A percentile compares a stretch with the other conserved stretches of the same genome.
These are phyloP conservation scores for Coemansia sp. DNA, from an alignment of 371 early-diverging fungal species.

Conservation along the genomic window DNA sequence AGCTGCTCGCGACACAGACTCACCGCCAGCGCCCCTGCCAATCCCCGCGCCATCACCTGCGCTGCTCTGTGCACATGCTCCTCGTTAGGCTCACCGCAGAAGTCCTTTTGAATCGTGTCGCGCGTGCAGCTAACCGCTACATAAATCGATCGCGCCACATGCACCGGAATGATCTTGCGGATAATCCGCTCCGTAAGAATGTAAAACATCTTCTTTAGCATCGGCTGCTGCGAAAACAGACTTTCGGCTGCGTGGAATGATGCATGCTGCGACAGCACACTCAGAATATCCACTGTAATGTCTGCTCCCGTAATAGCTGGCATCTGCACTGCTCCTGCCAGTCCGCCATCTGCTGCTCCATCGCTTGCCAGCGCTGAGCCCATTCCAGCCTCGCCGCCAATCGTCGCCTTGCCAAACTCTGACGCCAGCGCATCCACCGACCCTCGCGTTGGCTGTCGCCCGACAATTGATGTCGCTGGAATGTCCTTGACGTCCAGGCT, in stretches of 20 bases:
- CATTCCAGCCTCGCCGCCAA: constrained; percentile 16
- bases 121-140: constrained; percentile 89
- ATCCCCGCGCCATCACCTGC: constrained; percentile 86
- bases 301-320: constrained; percentile 41
- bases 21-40: constrained; percentile 81
- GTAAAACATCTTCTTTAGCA: constrained; percentile 76
- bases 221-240: constrained; percentile 76
- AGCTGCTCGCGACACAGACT: constrained; percentile 93
- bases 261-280: constrained; percentile 51
- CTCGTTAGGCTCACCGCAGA: constrained; percentile 90
- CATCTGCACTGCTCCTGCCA: constrained; percentile 24
- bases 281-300: constrained; percentile 48
- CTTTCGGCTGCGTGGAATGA: constrained; percentile 54
- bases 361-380: background rate
- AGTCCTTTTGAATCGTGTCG: constrained; percentile 90
- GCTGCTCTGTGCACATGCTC: constrained; percentile 90
- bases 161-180: constrained; percentile 81
- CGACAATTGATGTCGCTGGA: constrained; percentile 60
- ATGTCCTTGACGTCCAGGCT: constrained; percentile 83
- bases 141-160: constrained; percentile 87
- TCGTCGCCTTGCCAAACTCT: constrained; percentile 30
- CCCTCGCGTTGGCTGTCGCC: constrained; percentile 1
- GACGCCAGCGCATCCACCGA: constrained; percentile 22
- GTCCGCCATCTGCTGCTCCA: background rate
- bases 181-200: constrained; percentile 88